These are phyloP conservation scores for Fusarium burgessii DNA, from an alignment of 2,329 filamentous ascomycete species.

Conservation along the genomic window DNA sequence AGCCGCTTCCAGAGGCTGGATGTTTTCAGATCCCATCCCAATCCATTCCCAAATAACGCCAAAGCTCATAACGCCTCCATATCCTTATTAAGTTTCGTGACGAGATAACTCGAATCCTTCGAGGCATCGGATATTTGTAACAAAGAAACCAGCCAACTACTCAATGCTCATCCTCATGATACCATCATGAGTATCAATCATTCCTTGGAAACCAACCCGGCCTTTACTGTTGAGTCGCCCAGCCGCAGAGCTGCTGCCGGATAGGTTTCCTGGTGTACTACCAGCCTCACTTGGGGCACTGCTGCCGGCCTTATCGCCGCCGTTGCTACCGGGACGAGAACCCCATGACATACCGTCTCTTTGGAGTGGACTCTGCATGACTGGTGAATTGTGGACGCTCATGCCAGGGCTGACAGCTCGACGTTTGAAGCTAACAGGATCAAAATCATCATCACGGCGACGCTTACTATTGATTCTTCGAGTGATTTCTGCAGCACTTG, in stretches of 20 bases:
- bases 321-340: slow-evolving; percentile 74
- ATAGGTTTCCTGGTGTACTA: slow-evolving; percentile 51
- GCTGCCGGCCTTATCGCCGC: slow-evolving; percentile 63
- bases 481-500: slow-evolving; percentile 79
- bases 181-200: slow-evolving; percentile 95
- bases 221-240: slow-evolving; percentile 67
- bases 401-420: slow-evolving; percentile 92
- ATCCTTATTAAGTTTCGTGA: slow-evolving; percentile 30
- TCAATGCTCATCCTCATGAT: slow-evolving; percentile 98
- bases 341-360: slow-evolving; percentile 78
- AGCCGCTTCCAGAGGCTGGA: slow-evolving; percentile 20
- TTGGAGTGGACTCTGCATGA: slow-evolving; percentile 86
- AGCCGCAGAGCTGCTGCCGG: slow-evolving; percentile 47
- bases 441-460: slow-evolving; percentile 91
- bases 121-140: background rate
- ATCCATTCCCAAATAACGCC: slow-evolving; percentile 21
- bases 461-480: slow-evolving; percentile 84
- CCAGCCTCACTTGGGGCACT: slow-evolving; percentile 65
- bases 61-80: slow-evolving; percentile 36
- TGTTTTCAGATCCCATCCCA: slow-evolving; percentile 21
- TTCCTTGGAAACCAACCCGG: slow-evolving; percentile 86
- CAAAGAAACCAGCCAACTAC: slow-evolving; percentile 54
- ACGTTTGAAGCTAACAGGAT: slow-evolving; percentile 88
- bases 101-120: slow-evolving; percentile 4
- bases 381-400: slow-evolving; percentile 89